Percentiles rank a stretch among this genome's conserved stretches.
Conservation (phyloP, 108 stramenopile genomes). For the Cyclotella atomus region DNA sequence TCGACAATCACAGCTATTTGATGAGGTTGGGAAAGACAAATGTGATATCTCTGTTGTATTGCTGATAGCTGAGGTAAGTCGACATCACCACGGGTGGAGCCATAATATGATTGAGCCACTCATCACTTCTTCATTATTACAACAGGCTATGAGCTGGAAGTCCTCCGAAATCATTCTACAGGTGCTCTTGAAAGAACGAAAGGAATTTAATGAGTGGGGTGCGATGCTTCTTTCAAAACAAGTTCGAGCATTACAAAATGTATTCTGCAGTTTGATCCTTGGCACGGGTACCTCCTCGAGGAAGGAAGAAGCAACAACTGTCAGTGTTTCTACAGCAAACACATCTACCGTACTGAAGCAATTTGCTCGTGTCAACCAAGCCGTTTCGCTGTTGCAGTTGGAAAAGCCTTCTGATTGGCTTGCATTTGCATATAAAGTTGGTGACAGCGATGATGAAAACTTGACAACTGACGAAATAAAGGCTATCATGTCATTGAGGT, state of each 20-base stretch:
- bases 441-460: conserved; percentile 35
- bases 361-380: conserved; percentile 77
- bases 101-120: too few relatives aligned
- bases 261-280: conserved; percentile 43
- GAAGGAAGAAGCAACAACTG: not conserved
- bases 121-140: too few relatives aligned
- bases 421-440: conserved; percentile 42
- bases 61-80: conserved; percentile 38
- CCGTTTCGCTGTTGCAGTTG: conserved; percentile 72
- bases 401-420: conserved; percentile 86
- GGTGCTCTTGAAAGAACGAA: conserved; percentile 43
- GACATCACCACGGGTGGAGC: too few relatives aligned
- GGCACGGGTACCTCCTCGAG: not conserved
- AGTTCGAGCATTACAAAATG: conserved; percentile 73
- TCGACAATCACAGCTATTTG: conserved; percentile 55
- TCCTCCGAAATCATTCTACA: conserved; percentile 67
- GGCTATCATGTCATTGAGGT: conserved; percentile 59
- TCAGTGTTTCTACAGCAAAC: conserved; percentile 16
- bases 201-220: conserved; percentile 85
- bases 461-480: conserved; percentile 66
- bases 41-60: conserved; percentile 66
- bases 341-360: conserved; percentile 52
- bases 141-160: conserved; percentile 53
- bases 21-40: conserved; percentile 57
- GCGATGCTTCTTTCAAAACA: conserved; percentile 84